Evolutionary conservation across 1,284 basidiomycete species (phyloP).

Genomic region (Tilletia setariae): DNA sequence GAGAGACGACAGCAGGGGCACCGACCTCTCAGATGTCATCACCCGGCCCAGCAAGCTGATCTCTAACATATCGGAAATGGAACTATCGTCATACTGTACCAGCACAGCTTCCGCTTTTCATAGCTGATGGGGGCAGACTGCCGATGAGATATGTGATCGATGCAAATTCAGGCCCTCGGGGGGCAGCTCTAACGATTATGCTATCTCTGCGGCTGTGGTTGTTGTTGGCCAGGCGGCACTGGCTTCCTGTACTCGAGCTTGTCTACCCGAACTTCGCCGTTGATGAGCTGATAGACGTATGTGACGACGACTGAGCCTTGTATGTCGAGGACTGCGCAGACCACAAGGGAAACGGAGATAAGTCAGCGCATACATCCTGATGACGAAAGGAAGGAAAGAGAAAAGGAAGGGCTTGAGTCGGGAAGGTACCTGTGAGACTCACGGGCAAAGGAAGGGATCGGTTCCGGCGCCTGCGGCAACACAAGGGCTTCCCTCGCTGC

Average conservation of each 20-base stretch:
- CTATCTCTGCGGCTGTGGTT: background rate
- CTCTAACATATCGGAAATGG: background rate
- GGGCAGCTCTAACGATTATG: background rate
- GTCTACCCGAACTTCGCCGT: slow-evolving; percentile 53
- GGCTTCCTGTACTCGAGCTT: slow-evolving; percentile 46
- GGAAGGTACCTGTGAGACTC: slow-evolving; percentile 17
- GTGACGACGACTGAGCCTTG: slow-evolving; percentile 51
- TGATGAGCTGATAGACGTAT: slow-evolving; percentile 53
- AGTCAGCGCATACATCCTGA: background rate
- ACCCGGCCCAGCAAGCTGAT: background rate
- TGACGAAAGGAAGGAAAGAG: background rate
- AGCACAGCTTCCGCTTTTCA: background rate
- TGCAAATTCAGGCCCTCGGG: background rate
- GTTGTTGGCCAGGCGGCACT: background rate
- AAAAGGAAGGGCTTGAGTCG: background rate
- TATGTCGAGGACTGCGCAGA: slow-evolving; percentile 46
- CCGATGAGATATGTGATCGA: background rate
- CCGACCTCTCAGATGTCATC: background rate
- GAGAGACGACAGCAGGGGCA: background rate
- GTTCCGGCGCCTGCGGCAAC: background rate
- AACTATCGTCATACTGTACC: background rate
- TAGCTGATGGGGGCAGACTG: background rate
- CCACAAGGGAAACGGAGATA: background rate
- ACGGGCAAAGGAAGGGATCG: slow-evolving; percentile 33
- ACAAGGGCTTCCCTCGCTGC: slow-evolving; percentile 7